Conservation (phyloP, 106 monocot species). For the Dactylorhiza incarnata region DNA sequence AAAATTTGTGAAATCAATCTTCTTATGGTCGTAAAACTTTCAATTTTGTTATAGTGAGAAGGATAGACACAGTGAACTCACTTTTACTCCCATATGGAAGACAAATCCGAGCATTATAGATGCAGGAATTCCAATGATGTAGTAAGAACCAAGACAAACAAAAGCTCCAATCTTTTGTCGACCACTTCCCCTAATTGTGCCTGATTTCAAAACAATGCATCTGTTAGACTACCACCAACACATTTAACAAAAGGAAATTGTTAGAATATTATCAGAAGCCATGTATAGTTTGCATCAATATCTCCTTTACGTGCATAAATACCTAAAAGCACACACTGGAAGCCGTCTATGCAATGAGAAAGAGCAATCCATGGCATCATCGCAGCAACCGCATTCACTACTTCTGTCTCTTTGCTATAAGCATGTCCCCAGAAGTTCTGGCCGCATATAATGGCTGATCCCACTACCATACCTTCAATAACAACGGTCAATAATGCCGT, state of each 20-base stretch:
- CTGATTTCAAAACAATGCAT: background rate
- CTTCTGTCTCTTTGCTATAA: background rate
- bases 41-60: background rate
- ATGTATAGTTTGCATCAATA: too few species aligned
- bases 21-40: background rate
- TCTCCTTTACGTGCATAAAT: background rate
- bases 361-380: conserved; percentile 8
- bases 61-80: background rate
- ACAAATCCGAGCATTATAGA: background rate
- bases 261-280: background rate
- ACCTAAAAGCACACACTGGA: conserved; percentile 4
- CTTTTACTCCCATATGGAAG: background rate
- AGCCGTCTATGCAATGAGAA: background rate
- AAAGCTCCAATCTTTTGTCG: conserved; percentile 3
- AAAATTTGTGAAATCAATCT: too few species aligned
- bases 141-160: conserved; percentile 1
- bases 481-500: background rate
- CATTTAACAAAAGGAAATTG: background rate
- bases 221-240: background rate
- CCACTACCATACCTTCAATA: background rate
- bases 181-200: conserved; percentile 2
- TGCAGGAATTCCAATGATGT: conserved; percentile 2
- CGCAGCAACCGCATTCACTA: background rate
- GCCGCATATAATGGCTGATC: background rate
- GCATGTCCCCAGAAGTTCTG: background rate